phyloP scores from a whole-genome alignment of 2,329 filamentous ascomycete species.

The Zasmidium citrigriseum region DNA sequence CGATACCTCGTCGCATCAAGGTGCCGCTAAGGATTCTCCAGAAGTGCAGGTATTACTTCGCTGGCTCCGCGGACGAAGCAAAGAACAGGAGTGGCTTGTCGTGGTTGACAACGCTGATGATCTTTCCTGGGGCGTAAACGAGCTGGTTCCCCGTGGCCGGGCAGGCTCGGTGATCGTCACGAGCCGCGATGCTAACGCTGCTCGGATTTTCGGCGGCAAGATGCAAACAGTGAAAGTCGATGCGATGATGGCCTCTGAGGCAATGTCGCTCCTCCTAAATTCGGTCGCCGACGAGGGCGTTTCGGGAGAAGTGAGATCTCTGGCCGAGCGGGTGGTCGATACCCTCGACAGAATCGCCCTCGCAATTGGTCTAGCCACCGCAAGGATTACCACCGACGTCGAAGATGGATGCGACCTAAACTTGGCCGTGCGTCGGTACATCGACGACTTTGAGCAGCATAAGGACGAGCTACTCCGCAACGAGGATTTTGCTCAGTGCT shows the following conservation, averaged over 20 bases:
- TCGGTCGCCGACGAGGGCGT: neutral
- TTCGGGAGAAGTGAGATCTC: neutral
- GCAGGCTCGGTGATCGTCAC: neutral
- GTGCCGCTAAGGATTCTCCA: neutral
- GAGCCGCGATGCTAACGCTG: no score
- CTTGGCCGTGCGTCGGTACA: neutral
- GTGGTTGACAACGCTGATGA: neutral
- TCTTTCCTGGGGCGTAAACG: neutral
- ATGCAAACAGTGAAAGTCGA: neutral
- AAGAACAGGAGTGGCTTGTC: neutral
- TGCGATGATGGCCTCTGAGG: neutral
- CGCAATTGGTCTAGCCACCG: neutral
- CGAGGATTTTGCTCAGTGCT: neutral
- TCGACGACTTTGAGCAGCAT: neutral
- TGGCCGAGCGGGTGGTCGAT: neutral
- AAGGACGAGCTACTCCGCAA: neutral
- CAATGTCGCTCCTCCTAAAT: neutral
- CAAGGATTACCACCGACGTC: neutral
- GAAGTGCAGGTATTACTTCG: neutral
- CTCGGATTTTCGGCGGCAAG: neutral
- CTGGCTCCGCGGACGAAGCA: neutral
- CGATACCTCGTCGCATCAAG: neutral
- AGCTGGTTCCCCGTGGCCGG: neutral
- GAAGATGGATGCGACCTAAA: neutral
- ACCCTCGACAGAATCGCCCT: neutral